Evolutionary conservation across 2,329 filamentous ascomycete species (phyloP).

Genomic region (Penicillium sp.): DNA sequence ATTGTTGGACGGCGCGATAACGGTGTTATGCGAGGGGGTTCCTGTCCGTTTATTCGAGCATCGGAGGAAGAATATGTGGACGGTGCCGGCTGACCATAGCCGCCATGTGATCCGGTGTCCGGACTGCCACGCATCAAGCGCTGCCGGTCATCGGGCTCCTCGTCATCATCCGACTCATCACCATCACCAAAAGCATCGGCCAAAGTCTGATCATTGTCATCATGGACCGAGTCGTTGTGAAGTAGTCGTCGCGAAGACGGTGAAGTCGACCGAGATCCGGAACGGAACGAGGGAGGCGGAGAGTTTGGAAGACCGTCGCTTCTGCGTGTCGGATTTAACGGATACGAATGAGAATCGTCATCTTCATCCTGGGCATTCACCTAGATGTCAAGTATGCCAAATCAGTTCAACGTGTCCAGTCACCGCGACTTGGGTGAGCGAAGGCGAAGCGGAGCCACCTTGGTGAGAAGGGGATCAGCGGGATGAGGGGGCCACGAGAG

Average conservation of each 20-base stretch:
- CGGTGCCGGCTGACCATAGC: constrained; percentile 21
- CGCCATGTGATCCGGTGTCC: constrained; percentile 24
- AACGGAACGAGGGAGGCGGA: constrained; percentile 74
- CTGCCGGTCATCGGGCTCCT: constrained; percentile 75
- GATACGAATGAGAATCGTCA: constrained; percentile 30
- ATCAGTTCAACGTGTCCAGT: neutral
- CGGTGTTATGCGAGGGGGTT: constrained; percentile 13
- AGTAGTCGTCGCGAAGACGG: constrained; percentile 49
- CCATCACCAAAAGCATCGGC: constrained; percentile 88
- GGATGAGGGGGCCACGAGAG: constrained; percentile 3
- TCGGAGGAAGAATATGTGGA: constrained; percentile 25
- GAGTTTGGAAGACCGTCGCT: constrained; percentile 33
- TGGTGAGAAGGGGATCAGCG: constrained; percentile 15
- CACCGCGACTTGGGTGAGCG: constrained; percentile 10
- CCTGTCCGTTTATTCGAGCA: constrained; percentile 13
- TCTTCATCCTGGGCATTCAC: constrained; percentile 43
- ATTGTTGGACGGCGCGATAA: constrained; percentile 48
- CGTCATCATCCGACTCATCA: constrained; percentile 62
- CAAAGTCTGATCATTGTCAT: constrained; percentile 68
- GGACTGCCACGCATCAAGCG: constrained; percentile 69
- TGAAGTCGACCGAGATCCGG: constrained; percentile 74
- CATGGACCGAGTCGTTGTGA: constrained; percentile 46
- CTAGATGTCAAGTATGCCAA: constrained; percentile 18
- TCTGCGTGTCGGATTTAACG: constrained; percentile 22
- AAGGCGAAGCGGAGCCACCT: neutral